Evolutionary conservation across 1,284 basidiomycete genomes (phyloP).

Genomic region (Ustilago tritici): DNA sequence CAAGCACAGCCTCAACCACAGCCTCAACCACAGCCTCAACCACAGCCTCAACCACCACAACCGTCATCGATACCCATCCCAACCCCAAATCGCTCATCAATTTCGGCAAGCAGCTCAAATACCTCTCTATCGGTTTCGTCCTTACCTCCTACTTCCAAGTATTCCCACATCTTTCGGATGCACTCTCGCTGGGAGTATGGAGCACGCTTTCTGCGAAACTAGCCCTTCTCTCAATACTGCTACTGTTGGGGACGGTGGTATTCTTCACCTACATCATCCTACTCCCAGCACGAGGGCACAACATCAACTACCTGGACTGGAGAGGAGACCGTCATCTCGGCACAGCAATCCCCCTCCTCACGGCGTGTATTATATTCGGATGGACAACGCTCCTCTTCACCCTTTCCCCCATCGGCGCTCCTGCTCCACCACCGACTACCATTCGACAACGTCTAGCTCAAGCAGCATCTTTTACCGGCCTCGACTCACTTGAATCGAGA

Average conservation of each 20-base stretch:
- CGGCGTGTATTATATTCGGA: slow-evolving; percentile 43
- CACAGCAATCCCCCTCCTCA: slow-evolving; percentile 37
- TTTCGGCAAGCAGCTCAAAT: slow-evolving; percentile 55
- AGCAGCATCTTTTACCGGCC: slow-evolving; percentile 20
- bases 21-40: slow-evolving; percentile 19
- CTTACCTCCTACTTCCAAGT: slow-evolving; percentile 48
- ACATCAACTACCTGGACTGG: slow-evolving; percentile 46
- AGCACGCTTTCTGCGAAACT: slow-evolving; percentile 12
- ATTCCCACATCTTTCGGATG: slow-evolving; percentile 26
- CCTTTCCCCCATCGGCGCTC: slow-evolving; percentile 44
- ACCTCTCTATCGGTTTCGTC: slow-evolving; percentile 33
- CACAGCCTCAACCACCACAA: slow-evolving; percentile 28
- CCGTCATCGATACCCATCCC: slow-evolving; percentile 29
- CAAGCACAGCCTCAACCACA: slow-evolving; percentile 13
- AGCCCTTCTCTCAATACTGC: slow-evolving; percentile 14
- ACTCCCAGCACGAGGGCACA: slow-evolving; percentile 35
- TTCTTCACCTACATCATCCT: slow-evolving; percentile 41
- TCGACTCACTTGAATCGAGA: background rate
- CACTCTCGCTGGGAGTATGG: slow-evolving; percentile 6
- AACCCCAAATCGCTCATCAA: slow-evolving; percentile 43
- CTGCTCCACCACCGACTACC: slow-evolving; percentile 20
- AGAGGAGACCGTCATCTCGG: slow-evolving; percentile 15
- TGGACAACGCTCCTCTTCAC: slow-evolving; percentile 36
- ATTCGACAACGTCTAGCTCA: slow-evolving; percentile 18
- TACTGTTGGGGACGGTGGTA: slow-evolving; percentile 29